phyloP scores from a whole-genome alignment of 1,284 basidiomycete genomes.

The Tylopilus sp. region DNA sequence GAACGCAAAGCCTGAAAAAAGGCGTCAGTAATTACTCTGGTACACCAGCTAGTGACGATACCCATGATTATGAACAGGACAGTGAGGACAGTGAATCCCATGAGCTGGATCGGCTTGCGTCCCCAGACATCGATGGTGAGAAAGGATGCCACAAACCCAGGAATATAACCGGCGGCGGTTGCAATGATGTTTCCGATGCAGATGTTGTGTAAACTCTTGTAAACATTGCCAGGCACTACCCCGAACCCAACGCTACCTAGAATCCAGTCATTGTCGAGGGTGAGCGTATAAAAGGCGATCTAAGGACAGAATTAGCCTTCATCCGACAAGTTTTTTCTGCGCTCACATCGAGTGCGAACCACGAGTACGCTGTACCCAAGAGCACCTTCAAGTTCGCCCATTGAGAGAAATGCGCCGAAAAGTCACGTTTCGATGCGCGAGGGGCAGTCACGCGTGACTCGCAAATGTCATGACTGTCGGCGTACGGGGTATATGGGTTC shows the following conservation, averaged over 20 bases:
- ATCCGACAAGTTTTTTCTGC: neutral
- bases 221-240: constrained; percentile 19
- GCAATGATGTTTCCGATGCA: constrained; percentile 57
- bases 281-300: constrained; percentile 69
- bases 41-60: neutral
- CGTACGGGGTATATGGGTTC: constrained; percentile 43
- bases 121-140: constrained; percentile 61
- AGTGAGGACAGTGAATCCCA: constrained; percentile 68
- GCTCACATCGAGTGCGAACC: constrained; percentile 70
- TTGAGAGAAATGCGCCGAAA: constrained; percentile 52
- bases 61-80: constrained; percentile 49
- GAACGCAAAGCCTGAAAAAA: constrained; percentile 54
- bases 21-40: constrained; percentile 1
- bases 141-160: constrained; percentile 60
- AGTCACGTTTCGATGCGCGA: constrained; percentile 42
- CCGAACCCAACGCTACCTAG: constrained; percentile 16
- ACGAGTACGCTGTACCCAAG: constrained; percentile 59
- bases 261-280: constrained; percentile 63
- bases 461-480: constrained; percentile 48
- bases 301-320: constrained; percentile 38
- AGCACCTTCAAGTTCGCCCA: constrained; percentile 56
- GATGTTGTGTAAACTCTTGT: constrained; percentile 35
- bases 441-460: constrained; percentile 35
- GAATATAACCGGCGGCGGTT: constrained; percentile 58
- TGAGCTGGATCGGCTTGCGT: constrained; percentile 62